Evolutionary conservation across 2,329 filamentous ascomycete genomes (phyloP), one percentile per base, ranked within the genome.

Genomic region (Hirsutella thompsonii): DNA sequence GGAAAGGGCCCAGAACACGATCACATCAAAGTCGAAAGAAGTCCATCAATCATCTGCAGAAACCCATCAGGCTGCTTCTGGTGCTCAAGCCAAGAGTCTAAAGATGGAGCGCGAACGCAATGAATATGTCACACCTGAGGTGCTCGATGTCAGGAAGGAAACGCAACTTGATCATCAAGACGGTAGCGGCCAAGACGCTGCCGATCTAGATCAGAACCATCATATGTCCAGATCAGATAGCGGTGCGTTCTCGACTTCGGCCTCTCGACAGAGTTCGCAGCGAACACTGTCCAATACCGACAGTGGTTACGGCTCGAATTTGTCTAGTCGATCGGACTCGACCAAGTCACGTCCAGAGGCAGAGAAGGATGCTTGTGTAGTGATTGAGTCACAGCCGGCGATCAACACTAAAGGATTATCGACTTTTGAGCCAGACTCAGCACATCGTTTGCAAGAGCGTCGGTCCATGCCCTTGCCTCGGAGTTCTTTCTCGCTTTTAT

Each of bases 291-390:
- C 68, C 26, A 76, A 76, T 46, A 67, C 72, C 32, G 75, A 79
- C 49, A 79, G 74, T 20, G 74, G 74, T 14, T 80, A 79, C 49
- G 73, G 73, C 49, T 79, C 74, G 8, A 77, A 70, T 49, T 60
- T 72, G 4, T 79, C 76, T 11, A 54, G 77, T 16, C 66, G 70
- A 32, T 78, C 74, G 1, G 58, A 62, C 19, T 51, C 55, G 8
- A 63, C 58, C 44, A 43, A 37, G 8, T 20, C 28, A 30, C 18
- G 43, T 52, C 10, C 49, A 50, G 52, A 42, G 49, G 54, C 8
- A 46, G 37, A 42, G 40, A 20, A 19, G n/a, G n/a, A 19, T 23
- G 14, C 14, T 6, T 20, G 32, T 9, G 42, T 39, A 39, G 34
- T 21, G 37, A 29, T 36, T 14, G 21, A 21, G 8, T 11, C 23